Conservation (phyloP, 345 rosid species). For the Gossypium rotundifolium region DNA sequence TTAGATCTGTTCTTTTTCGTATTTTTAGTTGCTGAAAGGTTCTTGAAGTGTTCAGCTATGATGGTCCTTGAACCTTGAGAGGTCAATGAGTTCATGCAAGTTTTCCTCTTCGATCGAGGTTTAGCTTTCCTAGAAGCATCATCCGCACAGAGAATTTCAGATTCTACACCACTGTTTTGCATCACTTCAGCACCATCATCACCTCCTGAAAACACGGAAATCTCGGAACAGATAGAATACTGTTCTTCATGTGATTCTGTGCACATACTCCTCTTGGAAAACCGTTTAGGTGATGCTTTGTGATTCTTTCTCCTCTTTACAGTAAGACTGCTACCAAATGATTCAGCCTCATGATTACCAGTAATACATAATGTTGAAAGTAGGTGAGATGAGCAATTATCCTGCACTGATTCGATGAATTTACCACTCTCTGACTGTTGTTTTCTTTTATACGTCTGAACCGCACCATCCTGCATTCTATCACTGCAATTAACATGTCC, state of each 20-base stretch:
- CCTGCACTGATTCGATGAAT: not conserved
- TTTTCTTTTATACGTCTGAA: not conserved
- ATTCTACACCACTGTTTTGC: slow-evolving; percentile 7
- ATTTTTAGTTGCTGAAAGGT: not conserved
- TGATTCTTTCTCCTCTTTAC: slow-evolving; percentile 4
- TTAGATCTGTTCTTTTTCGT: not conserved
- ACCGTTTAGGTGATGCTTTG: not conserved
- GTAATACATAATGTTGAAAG: slow-evolving; percentile 5
- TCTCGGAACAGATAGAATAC: not conserved
- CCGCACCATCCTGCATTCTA: not conserved
- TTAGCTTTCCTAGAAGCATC: not conserved
- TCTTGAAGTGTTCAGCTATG: not conserved
- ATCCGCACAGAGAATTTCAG: not conserved
- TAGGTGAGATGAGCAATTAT: not conserved
- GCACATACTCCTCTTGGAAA: not conserved
- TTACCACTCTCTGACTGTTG: not conserved
- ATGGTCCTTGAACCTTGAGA: not conserved
- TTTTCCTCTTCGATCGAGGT: not conserved
- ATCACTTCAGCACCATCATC: slow-evolving; percentile 8
- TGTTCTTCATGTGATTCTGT: slow-evolving; percentile 6
- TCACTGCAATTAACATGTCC: not conserved
- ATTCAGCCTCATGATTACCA: not conserved
- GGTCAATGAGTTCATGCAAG: not conserved
- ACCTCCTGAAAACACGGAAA: not conserved
- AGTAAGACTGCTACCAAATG: slow-evolving; percentile 3